Evolutionary conservation across 164 flowering plant genomes (phyloP).

Genomic region (Tetrastigma voinierianum): DNA sequence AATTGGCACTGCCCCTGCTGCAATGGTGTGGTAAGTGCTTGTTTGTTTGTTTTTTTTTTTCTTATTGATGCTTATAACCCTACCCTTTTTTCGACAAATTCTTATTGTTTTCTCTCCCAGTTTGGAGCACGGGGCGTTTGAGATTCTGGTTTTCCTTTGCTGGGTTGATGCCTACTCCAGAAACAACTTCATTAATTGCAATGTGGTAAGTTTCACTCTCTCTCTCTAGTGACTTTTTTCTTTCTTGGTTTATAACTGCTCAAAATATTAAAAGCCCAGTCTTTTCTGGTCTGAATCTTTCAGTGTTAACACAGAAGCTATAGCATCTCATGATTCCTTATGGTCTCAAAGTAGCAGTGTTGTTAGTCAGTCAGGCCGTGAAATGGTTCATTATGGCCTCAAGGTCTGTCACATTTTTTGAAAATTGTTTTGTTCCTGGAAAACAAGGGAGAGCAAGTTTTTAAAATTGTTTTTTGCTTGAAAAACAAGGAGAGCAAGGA

Average conservation of each 20-base stretch:
- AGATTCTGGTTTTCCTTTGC: constrained; percentile 84
- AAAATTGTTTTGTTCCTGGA: no score
- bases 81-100: no score
- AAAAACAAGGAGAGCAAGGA: no score
- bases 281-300: background rate
- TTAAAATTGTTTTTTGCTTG: no score
- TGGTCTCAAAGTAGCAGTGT: constrained; percentile 81
- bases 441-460: no score
- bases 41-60: no score
- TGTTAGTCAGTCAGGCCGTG: constrained; percentile 45
- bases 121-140: constrained; percentile 85
- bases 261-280: background rate
- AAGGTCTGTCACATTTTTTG: no score
- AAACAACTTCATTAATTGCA: constrained; percentile 76
- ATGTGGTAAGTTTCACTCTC: constrained; percentile 54
- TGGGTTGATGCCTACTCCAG: constrained; percentile 74
- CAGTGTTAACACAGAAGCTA: constrained; percentile 92
- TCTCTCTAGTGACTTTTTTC: background rate
- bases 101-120: constrained; percentile 30
- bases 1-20: constrained; percentile 83
- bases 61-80: no score
- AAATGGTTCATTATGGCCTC: background rate
- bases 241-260: background rate
- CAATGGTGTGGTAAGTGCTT: constrained; percentile 96
- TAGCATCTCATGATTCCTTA: constrained; percentile 64